These are phyloP conservation scores for Pseudogymnoascus pannorum DNA, from an alignment of 2,329 filamentous ascomycete genomes.

Conservation along the genomic window DNA sequence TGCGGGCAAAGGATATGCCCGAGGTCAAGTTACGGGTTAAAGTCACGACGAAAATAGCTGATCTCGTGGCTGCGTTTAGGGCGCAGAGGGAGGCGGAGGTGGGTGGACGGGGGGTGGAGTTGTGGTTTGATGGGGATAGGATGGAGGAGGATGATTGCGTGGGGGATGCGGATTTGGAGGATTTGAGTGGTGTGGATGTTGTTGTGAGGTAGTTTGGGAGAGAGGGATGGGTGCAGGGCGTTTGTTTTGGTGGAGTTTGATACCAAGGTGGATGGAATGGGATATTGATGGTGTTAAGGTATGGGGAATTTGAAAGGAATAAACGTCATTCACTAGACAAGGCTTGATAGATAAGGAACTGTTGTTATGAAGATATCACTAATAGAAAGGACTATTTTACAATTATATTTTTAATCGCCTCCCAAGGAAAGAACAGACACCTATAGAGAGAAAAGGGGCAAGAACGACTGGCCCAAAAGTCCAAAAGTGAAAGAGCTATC, in stretches of 20 bases:
- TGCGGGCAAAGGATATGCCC: constrained; percentile 46
- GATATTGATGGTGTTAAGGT: neutral
- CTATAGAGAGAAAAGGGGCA: neutral
- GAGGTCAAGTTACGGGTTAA: constrained; percentile 45
- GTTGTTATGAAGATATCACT: neutral
- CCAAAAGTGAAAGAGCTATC: too few species aligned
- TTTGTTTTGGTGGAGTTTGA: neutral
- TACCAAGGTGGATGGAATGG: neutral
- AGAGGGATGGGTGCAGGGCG: neutral
- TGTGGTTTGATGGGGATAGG: constrained; percentile 70
- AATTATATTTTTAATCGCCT: neutral
- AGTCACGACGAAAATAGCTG: constrained; percentile 50
- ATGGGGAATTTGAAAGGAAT: neutral
- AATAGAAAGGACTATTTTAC: neutral
- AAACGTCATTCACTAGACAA: neutral
- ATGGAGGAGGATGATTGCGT: constrained; percentile 55
- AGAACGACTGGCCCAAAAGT: neutral
- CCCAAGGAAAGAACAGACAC: neutral
- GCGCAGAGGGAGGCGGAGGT: constrained; percentile 41
- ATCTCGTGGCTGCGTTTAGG: constrained; percentile 56
- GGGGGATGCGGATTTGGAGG: constrained; percentile 61
- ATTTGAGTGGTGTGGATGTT: constrained; percentile 71
- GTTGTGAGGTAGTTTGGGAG: constrained; percentile 44
- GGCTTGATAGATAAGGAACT: neutral
- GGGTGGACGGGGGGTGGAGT: constrained; percentile 45